A percentile compares a stretch with the other conserved stretches of the same genome.
These are phyloP conservation scores for Suillus fuscotomentosus DNA, from an alignment of 768 basidiomycete species.

Conservation along the genomic window DNA sequence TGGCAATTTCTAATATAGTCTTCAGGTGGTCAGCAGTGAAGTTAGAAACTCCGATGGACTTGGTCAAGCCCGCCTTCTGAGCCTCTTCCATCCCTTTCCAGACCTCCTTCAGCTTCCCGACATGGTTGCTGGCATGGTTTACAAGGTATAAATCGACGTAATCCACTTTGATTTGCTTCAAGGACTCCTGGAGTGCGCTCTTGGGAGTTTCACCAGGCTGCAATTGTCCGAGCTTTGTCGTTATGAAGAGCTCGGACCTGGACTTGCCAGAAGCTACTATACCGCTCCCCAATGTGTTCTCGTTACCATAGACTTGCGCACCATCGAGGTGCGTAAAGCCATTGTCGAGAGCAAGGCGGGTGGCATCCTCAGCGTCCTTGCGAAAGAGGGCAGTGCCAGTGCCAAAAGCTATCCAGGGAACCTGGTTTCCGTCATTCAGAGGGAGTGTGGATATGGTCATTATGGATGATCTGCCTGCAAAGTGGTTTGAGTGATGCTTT, in stretches of 20 bases:
- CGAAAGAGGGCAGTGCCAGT: slow-evolving; percentile 54
- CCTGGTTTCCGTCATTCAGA: slow-evolving; percentile 55
- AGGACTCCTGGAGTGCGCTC: slow-evolving; percentile 47
- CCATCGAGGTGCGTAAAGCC: slow-evolving; percentile 64
- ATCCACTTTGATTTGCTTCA: slow-evolving; percentile 51
- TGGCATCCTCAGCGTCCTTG: slow-evolving; percentile 39
- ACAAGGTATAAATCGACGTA: slow-evolving; percentile 67
- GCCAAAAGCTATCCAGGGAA: slow-evolving; percentile 63
- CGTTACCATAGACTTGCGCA: slow-evolving; percentile 61
- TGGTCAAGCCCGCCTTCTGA: slow-evolving; percentile 39
- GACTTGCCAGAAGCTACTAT: slow-evolving; percentile 49
- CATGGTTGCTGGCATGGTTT: slow-evolving; percentile 42
- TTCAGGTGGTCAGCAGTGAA: slow-evolving; percentile 43
- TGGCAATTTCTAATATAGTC: slow-evolving; percentile 42
- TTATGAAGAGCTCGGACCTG: slow-evolving; percentile 60
- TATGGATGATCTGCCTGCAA: slow-evolving; percentile 11
- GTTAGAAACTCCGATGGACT: slow-evolving; percentile 56
- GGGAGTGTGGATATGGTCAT: slow-evolving; percentile 33
- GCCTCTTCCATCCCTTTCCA: slow-evolving; percentile 65
- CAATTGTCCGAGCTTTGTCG: slow-evolving; percentile 48
- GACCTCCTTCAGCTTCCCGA: slow-evolving; percentile 44
- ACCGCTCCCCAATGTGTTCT: slow-evolving; percentile 49
- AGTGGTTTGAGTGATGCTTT: slow-evolving; percentile 4
- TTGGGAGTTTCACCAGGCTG: slow-evolving; percentile 45
- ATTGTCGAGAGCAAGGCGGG: slow-evolving; percentile 49